Conservation (phyloP, 345 rosid species). For the Streptanthus diversifolius region DNA sequence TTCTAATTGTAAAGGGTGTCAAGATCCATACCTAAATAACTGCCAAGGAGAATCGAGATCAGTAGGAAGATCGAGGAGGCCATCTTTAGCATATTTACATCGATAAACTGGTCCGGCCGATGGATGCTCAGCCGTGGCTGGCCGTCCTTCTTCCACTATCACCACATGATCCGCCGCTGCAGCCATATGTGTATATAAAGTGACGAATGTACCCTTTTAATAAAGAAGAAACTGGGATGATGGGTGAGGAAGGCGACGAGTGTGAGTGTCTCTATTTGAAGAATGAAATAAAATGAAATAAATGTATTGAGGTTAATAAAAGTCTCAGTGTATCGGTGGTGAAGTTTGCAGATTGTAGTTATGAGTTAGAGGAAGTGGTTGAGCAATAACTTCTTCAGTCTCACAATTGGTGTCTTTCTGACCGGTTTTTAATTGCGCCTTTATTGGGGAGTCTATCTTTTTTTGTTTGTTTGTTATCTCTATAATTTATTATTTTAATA, state of each 20-base stretch:
- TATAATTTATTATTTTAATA: neutral
- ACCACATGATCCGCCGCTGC: slow-evolving; percentile 44
- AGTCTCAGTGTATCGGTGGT: slow-evolving; percentile 24
- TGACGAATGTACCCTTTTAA: neutral
- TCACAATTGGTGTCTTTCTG: slow-evolving; percentile 26
- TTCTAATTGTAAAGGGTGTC: neutral
- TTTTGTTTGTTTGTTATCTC: neutral
- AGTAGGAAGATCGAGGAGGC: slow-evolving; percentile 55
- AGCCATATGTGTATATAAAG: slow-evolving; percentile 31
- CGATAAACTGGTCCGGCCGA: slow-evolving; percentile 85
- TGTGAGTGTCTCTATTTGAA: slow-evolving; percentile 23
- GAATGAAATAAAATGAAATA: slow-evolving; percentile 1
- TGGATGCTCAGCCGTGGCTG: slow-evolving; percentile 46
- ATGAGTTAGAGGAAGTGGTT: slow-evolving; percentile 38
- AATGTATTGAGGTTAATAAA: slow-evolving; percentile 21
- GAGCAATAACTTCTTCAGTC: slow-evolving; percentile 34
- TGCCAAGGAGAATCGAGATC: slow-evolving; percentile 85
- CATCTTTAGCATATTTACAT: slow-evolving; percentile 72
- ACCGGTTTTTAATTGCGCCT: slow-evolving; percentile 35
- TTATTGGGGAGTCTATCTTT: slow-evolving; percentile 17
- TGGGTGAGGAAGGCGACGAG: slow-evolving; percentile 1
- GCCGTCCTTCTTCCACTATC: slow-evolving; percentile 66
- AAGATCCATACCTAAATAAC: slow-evolving; percentile 54
- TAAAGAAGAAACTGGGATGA: neutral
- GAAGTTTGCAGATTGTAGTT: slow-evolving; percentile 35